These are phyloP conservation scores for Quercus mongolica DNA, from an alignment of 306 rosid species.

Conservation along the genomic window DNA sequence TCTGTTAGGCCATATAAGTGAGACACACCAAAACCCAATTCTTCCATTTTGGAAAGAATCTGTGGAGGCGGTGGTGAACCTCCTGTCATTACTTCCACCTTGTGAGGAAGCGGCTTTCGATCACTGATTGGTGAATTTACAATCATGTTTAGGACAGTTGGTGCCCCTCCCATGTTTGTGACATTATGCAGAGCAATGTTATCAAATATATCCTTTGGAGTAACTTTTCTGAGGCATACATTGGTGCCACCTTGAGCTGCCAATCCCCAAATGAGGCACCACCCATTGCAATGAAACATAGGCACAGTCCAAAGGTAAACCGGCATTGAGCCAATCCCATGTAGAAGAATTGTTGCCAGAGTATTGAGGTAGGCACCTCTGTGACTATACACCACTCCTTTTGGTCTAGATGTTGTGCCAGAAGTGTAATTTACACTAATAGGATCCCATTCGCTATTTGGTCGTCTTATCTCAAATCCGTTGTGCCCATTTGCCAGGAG, in stretches of 20 bases:
- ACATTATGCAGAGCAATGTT: conserved; percentile 47
- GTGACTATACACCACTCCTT: conserved; percentile 79
- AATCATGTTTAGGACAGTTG: conserved; percentile 79
- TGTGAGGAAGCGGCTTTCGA: conserved; percentile 43
- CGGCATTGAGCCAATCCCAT: conserved; percentile 55
- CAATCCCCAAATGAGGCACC: conserved; percentile 86
- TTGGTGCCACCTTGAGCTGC: conserved; percentile 82
- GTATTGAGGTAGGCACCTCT: conserved; percentile 85
- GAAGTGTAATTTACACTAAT: conserved; percentile 83
- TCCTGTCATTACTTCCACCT: conserved; percentile 62
- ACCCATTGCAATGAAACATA: conserved; percentile 84
- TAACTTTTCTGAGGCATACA: conserved; percentile 59
- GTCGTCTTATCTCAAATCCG: conserved; percentile 50
- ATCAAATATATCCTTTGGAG: conserved; percentile 60
- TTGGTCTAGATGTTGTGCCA: conserved; percentile 89
- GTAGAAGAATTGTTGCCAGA: conserved; percentile 62
- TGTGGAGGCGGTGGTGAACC: conserved; percentile 83
- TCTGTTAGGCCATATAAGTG: conserved; percentile 86
- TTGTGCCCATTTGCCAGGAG: conserved; percentile 36
- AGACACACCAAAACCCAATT: conserved; percentile 62
- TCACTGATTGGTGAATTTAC: conserved; percentile 52
- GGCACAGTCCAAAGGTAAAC: conserved; percentile 92
- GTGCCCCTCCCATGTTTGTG: conserved; percentile 85
- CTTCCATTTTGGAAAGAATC: conserved; percentile 65
- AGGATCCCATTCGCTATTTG: conserved; percentile 75